Evolutionary conservation across 2,329 filamentous ascomycete species (phyloP), one percentile per base, ranked within the genome.

Genomic region (Phialemonium atrogriseum): DNA sequence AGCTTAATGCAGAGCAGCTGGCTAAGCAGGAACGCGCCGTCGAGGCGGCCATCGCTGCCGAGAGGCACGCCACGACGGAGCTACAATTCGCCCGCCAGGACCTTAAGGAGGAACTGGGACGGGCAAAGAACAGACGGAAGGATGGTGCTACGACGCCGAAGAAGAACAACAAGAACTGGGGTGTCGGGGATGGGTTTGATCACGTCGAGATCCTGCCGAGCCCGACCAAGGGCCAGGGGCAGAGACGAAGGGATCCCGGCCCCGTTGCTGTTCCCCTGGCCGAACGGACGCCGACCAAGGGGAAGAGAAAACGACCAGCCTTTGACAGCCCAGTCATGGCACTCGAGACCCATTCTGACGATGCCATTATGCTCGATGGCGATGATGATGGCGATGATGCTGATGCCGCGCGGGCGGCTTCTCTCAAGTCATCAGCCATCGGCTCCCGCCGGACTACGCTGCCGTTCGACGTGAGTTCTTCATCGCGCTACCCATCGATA

Each of bases 151-250:
- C 58, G 0, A 67, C 62, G 1, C 84, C 81, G 0, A 78, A 79
- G 3, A 83, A 68, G 47, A 79, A 74, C 50, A 67, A 66, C 18
- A 66, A 60, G 42, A 76, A 70, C 1, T 72, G 72, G 56, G 64
- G 69, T 2, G 60, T 82, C 30, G 70, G 80, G 2, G 84, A 91
- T 54, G 84, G 84, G 0, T 91, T 91, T 45, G 82, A 88, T 37
- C 76, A 84, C 37, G 61, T 74, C 40, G 72, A 77, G 39, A 61
- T 74, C 33, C 60, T 64, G 7, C 50, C 54, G 5, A 77, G 72
- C 34, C 73, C 72, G 1, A 68, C 56, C 46, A 74, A 71, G 43
- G 62, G 60, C 1, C 59, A 64, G 31, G 55, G 60, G 3, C 31
- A 51, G 48, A 41, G 57, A 42, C 31, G 41, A 43, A 63, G 52